phyloP scores from a whole-genome alignment of 164 flowering plant genomes.

The Chloranthus sessilifolius region DNA sequence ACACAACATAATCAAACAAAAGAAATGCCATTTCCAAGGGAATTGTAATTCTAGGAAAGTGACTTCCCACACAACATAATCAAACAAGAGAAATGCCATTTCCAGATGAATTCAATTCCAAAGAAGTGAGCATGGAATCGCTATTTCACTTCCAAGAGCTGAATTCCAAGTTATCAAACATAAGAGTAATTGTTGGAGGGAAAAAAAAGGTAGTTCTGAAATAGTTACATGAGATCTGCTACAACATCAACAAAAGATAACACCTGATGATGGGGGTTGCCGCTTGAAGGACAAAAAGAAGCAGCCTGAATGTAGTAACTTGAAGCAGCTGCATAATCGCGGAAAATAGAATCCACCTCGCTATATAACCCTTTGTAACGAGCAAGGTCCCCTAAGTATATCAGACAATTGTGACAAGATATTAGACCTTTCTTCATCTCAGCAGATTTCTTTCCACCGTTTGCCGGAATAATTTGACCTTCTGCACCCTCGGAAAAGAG shows the following conservation, averaged over 20 bases:
- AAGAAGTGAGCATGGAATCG: too few species aligned
- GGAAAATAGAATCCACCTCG: conserved; percentile 63
- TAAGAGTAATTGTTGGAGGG: too few species aligned
- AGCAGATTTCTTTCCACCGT: conserved; percentile 52
- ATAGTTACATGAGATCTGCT: not conserved
- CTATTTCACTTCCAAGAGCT: too few species aligned
- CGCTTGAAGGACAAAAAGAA: conserved; percentile 73
- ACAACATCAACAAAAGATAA: not conserved
- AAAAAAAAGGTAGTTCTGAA: too few species aligned
- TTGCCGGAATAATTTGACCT: conserved; percentile 31
- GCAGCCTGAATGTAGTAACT: conserved; percentile 86
- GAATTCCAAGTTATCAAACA: too few species aligned
- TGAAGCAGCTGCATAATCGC: conserved; percentile 80
- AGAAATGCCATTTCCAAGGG: too few species aligned
- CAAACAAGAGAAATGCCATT: not conserved
- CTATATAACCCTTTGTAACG: conserved; percentile 82
- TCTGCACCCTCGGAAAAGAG: conserved; percentile 64
- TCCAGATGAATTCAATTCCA: too few species aligned
- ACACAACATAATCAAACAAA: too few species aligned
- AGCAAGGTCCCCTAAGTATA: conserved; percentile 92
- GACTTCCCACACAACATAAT: too few species aligned
- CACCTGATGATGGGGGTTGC: conserved; percentile 98
- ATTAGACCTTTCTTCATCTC: conserved; percentile 66
- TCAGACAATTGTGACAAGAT: conserved; percentile 91
- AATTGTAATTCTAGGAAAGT: too few species aligned